Evolutionary conservation across 257 asterid species (phyloP), one percentile per base, ranked within the genome.

Genomic region (Lithospermum erythrorhizon): DNA sequence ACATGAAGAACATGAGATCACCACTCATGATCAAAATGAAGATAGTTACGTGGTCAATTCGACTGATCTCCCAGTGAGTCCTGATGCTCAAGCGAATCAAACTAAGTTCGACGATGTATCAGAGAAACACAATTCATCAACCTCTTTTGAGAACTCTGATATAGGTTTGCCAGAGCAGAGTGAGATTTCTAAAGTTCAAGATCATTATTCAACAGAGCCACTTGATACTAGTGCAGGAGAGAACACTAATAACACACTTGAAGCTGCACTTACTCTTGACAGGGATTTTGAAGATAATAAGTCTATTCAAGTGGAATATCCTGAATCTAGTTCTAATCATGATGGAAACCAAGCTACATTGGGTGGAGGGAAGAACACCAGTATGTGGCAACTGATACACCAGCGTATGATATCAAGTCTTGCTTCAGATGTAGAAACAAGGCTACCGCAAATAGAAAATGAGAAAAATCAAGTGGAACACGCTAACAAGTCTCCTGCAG

Each of bases 351-450:
- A 45, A 53, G 14, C 25, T 30, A 52, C 30, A 56, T 18, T 61
- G 9, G 52, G 64, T 41, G 68, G 69, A 35, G 66, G 63, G 61
- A 72, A 65, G 59, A 61, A 62, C 53, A 41, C 66, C 58, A 78
- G 72, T 71, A 69, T 75, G 81, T 78, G 83, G 83, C 66, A 72
- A 53, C 20, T 72, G 61, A 71, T 78, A 62, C 80, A 75, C 35
- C 64, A 49, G 66, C 75, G 75, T 60, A 74, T 78, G 80, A 57
- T 45, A 21, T 61, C 77, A 16, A 65, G 68, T 27, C 57, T 64
- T 65, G 61, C 72, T 16, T 67, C 72, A 47, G 73, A 60, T 27
- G 63, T 62, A 53, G 72, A 48, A 45, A 55, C 53, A 59, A 68
- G 62, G 53, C 57, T 21, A 1, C 24, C 8, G 59, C 59, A 23